phyloP scores from a whole-genome alignment of 129 eudicot species.

The Flaveria trinervia region DNA sequence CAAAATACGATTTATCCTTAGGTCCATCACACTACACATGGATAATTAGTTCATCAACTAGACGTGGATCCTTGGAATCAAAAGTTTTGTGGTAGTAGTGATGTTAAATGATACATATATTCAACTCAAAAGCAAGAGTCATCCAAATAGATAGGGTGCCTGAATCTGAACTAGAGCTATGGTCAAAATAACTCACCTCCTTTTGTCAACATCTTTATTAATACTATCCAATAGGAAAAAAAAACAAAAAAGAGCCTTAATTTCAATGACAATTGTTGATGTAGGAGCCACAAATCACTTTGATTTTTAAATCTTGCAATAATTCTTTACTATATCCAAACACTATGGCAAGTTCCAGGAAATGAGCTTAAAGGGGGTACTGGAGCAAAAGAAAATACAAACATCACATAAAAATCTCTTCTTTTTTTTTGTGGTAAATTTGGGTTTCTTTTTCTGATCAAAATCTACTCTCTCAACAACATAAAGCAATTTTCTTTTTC shows the following conservation, averaged over 20 bases:
- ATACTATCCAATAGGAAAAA: not conserved
- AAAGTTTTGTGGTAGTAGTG: constrained; percentile 3
- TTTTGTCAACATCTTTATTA: constrained; percentile 24
- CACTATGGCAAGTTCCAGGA: constrained; percentile 29
- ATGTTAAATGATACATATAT: constrained; percentile 12
- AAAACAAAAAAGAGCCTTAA: not conserved
- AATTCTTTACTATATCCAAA: not conserved
- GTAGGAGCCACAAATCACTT: constrained; percentile 34
- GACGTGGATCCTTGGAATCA: constrained; percentile 9
- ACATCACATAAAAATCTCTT: constrained; percentile 12
- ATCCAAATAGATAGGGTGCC: constrained; percentile 28
- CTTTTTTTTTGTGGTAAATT: constrained; percentile 1
- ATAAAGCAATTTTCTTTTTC: constrained; percentile 21
- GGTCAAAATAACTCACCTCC: constrained; percentile 30
- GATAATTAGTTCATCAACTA: not conserved
- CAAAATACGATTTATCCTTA: too few species aligned
- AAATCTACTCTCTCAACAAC: constrained; percentile 30
- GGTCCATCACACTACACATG: too few species aligned
- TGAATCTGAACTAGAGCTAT: constrained; percentile 18
- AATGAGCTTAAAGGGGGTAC: not conserved
- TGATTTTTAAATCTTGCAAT: not conserved
- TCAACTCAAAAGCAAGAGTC: constrained; percentile 11
- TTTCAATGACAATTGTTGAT: constrained; percentile 23
- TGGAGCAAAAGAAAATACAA: constrained; percentile 19
- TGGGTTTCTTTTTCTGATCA: constrained; percentile 21